A percentile compares a stretch with the other conserved stretches of the same genome.
phyloP scores from a whole-genome alignment of 2,329 filamentous ascomycete species.

The Aspergillus fumigatiaffinis region DNA sequence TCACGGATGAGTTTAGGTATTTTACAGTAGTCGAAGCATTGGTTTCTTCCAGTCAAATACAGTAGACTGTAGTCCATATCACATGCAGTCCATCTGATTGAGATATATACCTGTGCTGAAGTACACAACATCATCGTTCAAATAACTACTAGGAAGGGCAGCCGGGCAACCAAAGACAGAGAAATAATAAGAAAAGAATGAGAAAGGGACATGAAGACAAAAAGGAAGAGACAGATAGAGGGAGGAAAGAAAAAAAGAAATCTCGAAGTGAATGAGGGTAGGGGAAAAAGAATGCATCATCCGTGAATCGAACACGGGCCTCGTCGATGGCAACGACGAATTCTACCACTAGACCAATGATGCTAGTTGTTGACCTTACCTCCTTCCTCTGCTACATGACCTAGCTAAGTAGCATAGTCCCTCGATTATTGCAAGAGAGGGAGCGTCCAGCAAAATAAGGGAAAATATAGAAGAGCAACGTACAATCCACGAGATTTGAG shows the following conservation, averaged over 20 bases:
- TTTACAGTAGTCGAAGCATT: neutral
- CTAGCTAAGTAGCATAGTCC: accelerated
- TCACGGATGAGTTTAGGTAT: neutral
- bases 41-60: neutral
- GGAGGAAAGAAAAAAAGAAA: neutral
- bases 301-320: conserved; percentile 47
- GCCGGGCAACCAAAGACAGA: neutral
- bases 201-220: neutral
- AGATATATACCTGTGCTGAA: too few species aligned
- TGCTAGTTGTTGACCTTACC: conserved; percentile 21
- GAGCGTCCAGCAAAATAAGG: neutral
- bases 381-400: neutral
- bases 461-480: too few species aligned
- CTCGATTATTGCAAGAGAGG: too few species aligned
- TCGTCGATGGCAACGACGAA: conserved; percentile 46
- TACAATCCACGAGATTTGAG: too few species aligned
- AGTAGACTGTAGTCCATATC: too few species aligned
- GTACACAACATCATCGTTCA: neutral
- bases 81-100: too few species aligned
- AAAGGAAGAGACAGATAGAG: neutral
- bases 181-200: neutral
- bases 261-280: too few species aligned
- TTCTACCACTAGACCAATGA: conserved; percentile 45
- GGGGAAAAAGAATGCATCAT: conserved; percentile 26
- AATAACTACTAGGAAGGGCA: neutral